Evolutionary conservation across 805 yeast genomes (phyloP), one percentile per base, ranked within the genome.

Genomic region (Danielia reshetovae): DNA sequence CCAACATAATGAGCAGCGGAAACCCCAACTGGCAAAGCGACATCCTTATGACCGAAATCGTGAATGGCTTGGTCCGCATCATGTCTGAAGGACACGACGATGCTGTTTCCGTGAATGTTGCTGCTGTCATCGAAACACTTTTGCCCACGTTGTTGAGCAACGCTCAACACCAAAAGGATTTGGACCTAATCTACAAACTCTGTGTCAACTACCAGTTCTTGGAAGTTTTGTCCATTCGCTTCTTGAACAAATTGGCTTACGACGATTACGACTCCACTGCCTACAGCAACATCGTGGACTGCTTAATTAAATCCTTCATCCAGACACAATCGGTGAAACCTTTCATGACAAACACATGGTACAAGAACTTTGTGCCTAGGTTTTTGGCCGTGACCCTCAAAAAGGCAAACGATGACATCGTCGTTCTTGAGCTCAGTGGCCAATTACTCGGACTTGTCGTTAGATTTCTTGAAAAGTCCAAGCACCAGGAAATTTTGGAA

Each of bases 61-160:
- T 82, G 16, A 69, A 62, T 7, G 79, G 87, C 0, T 57, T 88
- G 32, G 68, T 72, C 5, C 59, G 57, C 9, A 48, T 81, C 2
- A 68, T 76, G n/a, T 48, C 56, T 1, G 44, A 43, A 7, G 32
- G 38, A 2, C 19, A 38, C 1, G 47, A 40, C 12, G 42, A 40
- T 8, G 11, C 30, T n/a, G 29, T 32, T 13, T 52, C 62, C 19
- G 50, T 64, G 4, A 50, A 62, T 18, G 48, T 49, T 11, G 17
- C 32, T 7, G 39, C 72, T 2, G 70, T 83, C 1, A 53, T 77
- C 18, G 59, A 65, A 12, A 60, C 52, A 5, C 43, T 54, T 10
- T 59, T 66, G 3, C 53, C 63, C 6, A 51, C 42, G 35, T 38
- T 56, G 40, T 35, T 59, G 43, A 61, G 12, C 43, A 67, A 23